These are phyloP conservation scores for Nemania bipapillata DNA, from an alignment of 2,329 filamentous ascomycete genomes.

Conservation along the genomic window DNA sequence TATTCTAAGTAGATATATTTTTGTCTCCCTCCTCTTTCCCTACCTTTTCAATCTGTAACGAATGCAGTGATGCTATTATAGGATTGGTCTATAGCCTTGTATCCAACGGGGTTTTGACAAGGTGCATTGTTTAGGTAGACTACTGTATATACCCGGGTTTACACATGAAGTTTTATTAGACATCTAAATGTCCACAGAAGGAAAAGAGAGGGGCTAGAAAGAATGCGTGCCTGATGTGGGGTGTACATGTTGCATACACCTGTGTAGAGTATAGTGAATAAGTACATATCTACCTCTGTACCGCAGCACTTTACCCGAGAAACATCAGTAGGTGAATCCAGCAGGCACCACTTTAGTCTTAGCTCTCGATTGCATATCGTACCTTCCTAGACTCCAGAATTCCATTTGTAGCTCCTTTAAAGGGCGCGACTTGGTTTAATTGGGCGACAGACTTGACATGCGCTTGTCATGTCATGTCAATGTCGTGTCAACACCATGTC, in stretches of 20 bases:
- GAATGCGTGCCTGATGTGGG: neutral
- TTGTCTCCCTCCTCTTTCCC: neutral
- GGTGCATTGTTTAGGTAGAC: too few species aligned
- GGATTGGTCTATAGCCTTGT: neutral
- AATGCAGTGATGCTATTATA: slow-evolving; percentile 7
- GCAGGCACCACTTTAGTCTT: neutral
- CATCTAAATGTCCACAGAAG: neutral
- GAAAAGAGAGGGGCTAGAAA: neutral
- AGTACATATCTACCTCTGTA: too few species aligned
- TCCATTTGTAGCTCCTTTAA: neutral
- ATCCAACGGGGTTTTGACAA: neutral
- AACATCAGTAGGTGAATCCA: neutral
- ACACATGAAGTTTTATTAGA: neutral
- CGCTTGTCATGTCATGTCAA: slow-evolving; percentile 18
- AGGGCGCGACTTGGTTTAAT: slow-evolving; percentile 9
- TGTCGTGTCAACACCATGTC: neutral
- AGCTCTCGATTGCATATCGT: slow-evolving; percentile 3
- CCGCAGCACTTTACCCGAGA: neutral
- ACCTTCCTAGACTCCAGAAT: too few species aligned
- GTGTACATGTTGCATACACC: neutral
- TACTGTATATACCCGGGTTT: neutral
- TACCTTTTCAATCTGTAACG: neutral
- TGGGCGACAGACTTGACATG: slow-evolving; percentile 16
- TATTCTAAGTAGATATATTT: neutral
- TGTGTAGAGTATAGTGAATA: neutral